Evolutionary conservation across 2,329 filamentous ascomycete genomes (phyloP).

Genomic region (Dryadomyces sulphureus): DNA sequence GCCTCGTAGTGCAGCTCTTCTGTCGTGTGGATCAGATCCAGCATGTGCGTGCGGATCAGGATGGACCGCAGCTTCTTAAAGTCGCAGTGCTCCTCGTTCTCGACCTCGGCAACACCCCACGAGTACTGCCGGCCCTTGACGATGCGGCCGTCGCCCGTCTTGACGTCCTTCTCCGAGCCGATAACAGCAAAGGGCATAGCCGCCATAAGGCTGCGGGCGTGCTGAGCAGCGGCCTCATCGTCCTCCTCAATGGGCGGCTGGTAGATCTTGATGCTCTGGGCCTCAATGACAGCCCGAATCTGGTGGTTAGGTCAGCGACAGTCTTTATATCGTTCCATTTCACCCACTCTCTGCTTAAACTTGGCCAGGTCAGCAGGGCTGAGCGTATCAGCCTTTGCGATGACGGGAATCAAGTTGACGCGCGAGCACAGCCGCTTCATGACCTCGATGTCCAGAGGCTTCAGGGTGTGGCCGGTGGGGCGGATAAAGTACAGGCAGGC

Average conservation of each 20-base stretch:
- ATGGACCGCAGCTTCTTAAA: conserved; percentile 99
- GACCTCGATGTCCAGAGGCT: conserved; percentile 97
- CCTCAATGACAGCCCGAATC: conserved; percentile 92
- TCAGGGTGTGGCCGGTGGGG: conserved; percentile 93
- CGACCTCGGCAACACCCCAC: conserved; percentile 98
- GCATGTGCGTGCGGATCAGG: conserved; percentile 97
- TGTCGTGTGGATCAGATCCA: conserved; percentile 98
- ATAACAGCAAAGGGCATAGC: conserved; percentile 99
- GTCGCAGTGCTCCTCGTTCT: conserved; percentile 99
- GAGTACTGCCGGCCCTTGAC: conserved; percentile 98
- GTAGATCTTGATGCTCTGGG: conserved; percentile 99
- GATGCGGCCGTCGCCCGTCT: conserved; percentile 87
- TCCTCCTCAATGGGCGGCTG: conserved; percentile 96
- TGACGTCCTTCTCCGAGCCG: conserved; percentile 97
- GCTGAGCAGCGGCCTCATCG: conserved; percentile 87
- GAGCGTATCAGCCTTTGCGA: conserved; percentile 96
- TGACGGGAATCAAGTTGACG: conserved; percentile 95
- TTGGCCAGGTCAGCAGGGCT: conserved; percentile 81
- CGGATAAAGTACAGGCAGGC: conserved; percentile 98
- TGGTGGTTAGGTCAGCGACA: neutral
- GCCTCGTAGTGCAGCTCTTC: conserved; percentile 99
- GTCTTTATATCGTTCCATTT: neutral
- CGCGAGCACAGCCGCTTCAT: conserved; percentile 98
- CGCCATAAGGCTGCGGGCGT: conserved; percentile 85
- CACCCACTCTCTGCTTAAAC: conserved; percentile 80